A percentile compares a stretch with the other conserved stretches of the same genome.
Conservation (phyloP, 768 basidiomycete genomes). For the Tephrocybe sp. region DNA sequence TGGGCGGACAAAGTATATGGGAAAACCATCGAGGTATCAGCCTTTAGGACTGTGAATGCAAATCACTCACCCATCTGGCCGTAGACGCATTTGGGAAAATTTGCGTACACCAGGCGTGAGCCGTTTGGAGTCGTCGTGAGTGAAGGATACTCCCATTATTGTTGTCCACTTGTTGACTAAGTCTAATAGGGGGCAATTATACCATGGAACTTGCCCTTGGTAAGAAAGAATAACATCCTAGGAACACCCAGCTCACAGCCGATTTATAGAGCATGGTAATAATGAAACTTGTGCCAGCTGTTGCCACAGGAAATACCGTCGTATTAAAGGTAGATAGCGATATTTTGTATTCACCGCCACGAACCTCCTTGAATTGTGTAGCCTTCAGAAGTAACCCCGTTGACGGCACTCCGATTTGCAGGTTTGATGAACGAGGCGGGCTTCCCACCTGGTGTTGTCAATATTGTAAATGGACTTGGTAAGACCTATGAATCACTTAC, state of each 20-base stretch:
- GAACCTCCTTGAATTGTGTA: constrained; percentile 17
- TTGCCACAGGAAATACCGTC: constrained; percentile 60
- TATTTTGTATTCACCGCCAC: neutral
- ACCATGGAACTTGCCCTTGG: constrained; percentile 56
- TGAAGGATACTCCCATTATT: no score
- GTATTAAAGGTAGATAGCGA: constrained; percentile 37
- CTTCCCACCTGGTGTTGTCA: constrained; percentile 62
- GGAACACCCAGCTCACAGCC: neutral
- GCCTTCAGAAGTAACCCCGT: constrained; percentile 64
- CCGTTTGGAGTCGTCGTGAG: constrained; percentile 33
- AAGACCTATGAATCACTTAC: neutral
- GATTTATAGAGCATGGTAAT: constrained; percentile 21
- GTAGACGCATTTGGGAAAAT: constrained; percentile 53
- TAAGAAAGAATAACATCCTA: neutral
- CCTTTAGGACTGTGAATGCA: no score
- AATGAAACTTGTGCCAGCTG: constrained; percentile 63
- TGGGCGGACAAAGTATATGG: constrained; percentile 75
- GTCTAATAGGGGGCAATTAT: constrained; percentile 46
- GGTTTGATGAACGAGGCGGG: constrained; percentile 54
- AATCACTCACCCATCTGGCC: no score
- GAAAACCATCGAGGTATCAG: constrained; percentile 54
- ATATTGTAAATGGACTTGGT: constrained; percentile 58
- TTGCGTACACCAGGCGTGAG: constrained; percentile 69
- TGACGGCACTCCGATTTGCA: constrained; percentile 46
- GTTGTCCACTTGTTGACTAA: neutral